Evolutionary conservation across 306 rosid species (phyloP).

Genomic region (Abrus precatorius): DNA sequence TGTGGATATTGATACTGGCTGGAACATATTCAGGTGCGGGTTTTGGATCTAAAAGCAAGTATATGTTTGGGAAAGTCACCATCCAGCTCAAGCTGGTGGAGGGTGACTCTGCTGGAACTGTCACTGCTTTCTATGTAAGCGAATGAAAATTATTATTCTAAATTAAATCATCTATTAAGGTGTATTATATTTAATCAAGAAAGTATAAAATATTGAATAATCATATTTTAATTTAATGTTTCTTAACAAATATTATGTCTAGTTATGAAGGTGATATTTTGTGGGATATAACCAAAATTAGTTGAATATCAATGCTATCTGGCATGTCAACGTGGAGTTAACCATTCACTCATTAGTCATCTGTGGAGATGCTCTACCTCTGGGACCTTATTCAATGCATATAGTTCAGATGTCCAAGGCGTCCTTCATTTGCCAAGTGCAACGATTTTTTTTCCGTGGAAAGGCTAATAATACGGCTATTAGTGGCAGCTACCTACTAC

Average conservation of each 20-base stretch:
- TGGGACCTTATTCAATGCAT: slow-evolving; percentile 24
- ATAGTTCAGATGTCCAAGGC: background rate
- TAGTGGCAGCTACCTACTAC: slow-evolving; percentile 36
- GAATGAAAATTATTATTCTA: background rate
- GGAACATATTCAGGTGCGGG: slow-evolving; percentile 78
- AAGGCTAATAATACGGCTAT: background rate
- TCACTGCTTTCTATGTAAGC: slow-evolving; percentile 93
- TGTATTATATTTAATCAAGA: too few species aligned
- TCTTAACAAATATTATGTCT: too few species aligned
- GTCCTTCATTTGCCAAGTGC: slow-evolving; percentile 1
- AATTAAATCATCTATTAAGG: background rate
- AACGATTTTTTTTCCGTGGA: slow-evolving; percentile 22
- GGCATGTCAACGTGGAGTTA: background rate
- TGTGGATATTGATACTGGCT: background rate
- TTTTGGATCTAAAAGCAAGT: slow-evolving; percentile 81
- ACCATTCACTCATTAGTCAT: background rate
- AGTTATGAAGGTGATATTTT: too few species aligned
- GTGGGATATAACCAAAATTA: background rate
- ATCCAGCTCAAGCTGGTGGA: slow-evolving; percentile 85
- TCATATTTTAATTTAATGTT: too few species aligned
- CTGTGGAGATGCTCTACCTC: slow-evolving; percentile 8
- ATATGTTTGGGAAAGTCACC: slow-evolving; percentile 86
- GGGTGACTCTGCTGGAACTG: slow-evolving; percentile 97
- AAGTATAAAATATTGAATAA: too few species aligned
- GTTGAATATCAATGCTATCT: background rate